These are phyloP conservation scores for Aspergillus cristatus DNA, from an alignment of 495 filamentous ascomycete genomes.

Conservation along the genomic window DNA sequence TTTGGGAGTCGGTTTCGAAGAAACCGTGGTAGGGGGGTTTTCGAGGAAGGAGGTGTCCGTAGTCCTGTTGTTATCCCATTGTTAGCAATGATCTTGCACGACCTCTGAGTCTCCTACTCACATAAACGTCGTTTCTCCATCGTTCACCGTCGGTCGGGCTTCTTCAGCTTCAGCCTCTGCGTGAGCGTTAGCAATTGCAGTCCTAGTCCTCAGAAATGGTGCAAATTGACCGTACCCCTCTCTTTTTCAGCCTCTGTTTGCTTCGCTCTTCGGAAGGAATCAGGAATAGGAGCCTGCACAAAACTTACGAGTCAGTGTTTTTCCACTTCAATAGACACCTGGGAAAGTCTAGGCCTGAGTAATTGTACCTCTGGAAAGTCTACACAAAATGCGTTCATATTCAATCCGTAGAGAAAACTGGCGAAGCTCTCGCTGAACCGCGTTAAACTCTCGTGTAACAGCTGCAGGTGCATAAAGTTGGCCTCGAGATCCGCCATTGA, in stretches of 20 bases:
- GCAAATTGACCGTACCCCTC: conserved; percentile 19
- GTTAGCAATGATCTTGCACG: not conserved
- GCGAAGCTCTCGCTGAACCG: conserved; percentile 96
- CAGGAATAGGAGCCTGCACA: conserved; percentile 51
- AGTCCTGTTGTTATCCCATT: conserved; percentile 46
- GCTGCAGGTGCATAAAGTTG: conserved; percentile 93
- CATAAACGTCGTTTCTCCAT: conserved; percentile 83
- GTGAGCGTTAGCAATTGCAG: not conserved
- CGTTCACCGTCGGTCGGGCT: conserved; percentile 21
- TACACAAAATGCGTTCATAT: conserved; percentile 98
- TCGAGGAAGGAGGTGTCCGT: conserved; percentile 93
- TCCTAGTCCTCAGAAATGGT: not conserved
- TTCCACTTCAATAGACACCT: not conserved
- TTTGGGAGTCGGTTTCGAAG: conserved; percentile 56
- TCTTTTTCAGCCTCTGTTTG: conserved; percentile 45
- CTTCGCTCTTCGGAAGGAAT: conserved; percentile 64
- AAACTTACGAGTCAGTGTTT: conserved; percentile 4
- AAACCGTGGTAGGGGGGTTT: conserved; percentile 58
- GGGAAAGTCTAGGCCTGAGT: not conserved
- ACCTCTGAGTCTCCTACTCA: conserved; percentile 28
- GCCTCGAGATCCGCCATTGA: conserved; percentile 91
- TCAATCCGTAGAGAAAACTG: conserved; percentile 87
- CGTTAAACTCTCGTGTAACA: conserved; percentile 93
- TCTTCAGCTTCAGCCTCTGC: conserved; percentile 26
- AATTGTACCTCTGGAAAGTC: conserved; percentile 88